A percentile compares a stretch with the other conserved stretches of the same genome.
phyloP scores from a whole-genome alignment of 768 basidiomycete species.

The Mycena floridula region DNA sequence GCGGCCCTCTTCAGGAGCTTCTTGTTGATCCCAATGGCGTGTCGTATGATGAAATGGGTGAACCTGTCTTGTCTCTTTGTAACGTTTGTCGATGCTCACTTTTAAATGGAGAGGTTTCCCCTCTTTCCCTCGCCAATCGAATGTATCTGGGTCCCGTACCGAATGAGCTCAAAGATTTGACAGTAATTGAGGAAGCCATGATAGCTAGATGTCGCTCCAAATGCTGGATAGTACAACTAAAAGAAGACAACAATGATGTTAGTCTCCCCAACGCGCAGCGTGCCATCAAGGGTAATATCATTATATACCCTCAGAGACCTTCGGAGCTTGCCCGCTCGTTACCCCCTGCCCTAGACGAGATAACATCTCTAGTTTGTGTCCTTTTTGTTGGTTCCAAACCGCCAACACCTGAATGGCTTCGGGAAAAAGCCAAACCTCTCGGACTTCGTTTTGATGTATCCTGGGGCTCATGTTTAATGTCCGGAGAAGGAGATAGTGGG shows the following conservation, averaged over 20 bases:
- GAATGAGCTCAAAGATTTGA: not conserved
- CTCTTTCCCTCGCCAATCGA: not conserved
- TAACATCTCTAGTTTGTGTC: not conserved
- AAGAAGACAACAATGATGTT: not conserved
- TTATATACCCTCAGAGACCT: not conserved
- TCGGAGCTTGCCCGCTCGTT: not conserved
- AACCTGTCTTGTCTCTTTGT: not conserved
- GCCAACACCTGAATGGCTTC: not conserved
- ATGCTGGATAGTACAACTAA: not conserved
- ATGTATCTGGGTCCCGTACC: not conserved
- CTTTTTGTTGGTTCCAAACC: not conserved
- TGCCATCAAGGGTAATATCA: not conserved
- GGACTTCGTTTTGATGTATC: too few relatives aligned
- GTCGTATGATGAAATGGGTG: not conserved
- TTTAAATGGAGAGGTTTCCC: not conserved
- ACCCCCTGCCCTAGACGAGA: not conserved
- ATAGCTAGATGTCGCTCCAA: not conserved
- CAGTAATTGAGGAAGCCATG: not conserved
- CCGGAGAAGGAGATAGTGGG: too few relatives aligned
- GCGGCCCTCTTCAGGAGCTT: not conserved
- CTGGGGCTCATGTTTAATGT: too few relatives aligned
- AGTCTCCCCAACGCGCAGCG: not conserved
- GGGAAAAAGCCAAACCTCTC: not conserved
- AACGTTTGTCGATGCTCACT: not conserved
- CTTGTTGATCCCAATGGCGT: not conserved